Base-by-base conservation (phyloP, 179 eudicot genomes). In the Amaranthus tricolor region DNA sequence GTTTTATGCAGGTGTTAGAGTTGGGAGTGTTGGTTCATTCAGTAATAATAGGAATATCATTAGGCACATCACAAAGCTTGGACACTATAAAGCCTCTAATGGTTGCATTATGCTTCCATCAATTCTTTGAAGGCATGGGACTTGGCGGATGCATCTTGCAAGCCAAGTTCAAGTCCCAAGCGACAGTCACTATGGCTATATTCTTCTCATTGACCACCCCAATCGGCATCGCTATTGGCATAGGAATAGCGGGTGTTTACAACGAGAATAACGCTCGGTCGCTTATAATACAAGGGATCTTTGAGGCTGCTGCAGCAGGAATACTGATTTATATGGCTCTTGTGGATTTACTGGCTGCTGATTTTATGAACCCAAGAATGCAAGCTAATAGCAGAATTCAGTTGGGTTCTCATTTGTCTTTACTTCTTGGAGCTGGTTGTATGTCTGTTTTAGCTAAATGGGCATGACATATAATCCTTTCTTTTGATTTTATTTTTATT, bases 61-160 rank as follows among this genome's bases (percentile, higher is more conserved):
- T 84, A 24, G 87, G 87, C 47, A 70, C 87, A 15, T 78, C 83
- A 4, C 71, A 74, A 64, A 79, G 79, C n/a, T 69, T 84, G 2
- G 75, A 62, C 5, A 76, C 77, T 3, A 84, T 84, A 44, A 84
- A 81, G 73, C 81, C 87, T 14, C 80, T 84, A 0, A 84, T 70
- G 83, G 81, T 57, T 13, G 87, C 87, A 13, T 62, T 84, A 14
- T 64, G 82, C 53, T 84, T 84, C 68, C 87, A 84, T 61, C 87
- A 84, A 71, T 84, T 81, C 74, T 84, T 84, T 24, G 87, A 84
- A 68, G 87, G 87, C 64, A 79, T 81, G 84, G 87, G 85, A 0
- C 78, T 84, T n/a, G 85, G 85, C 43, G 84, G 84, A 15, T 84
- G 86, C 74, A 84, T 84, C 9, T 9, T 61, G 16, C 40, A 80